These are phyloP conservation scores for Wickerhamomyces chaumierensis DNA, from an alignment of 805 yeast species.

Conservation along the genomic window DNA sequence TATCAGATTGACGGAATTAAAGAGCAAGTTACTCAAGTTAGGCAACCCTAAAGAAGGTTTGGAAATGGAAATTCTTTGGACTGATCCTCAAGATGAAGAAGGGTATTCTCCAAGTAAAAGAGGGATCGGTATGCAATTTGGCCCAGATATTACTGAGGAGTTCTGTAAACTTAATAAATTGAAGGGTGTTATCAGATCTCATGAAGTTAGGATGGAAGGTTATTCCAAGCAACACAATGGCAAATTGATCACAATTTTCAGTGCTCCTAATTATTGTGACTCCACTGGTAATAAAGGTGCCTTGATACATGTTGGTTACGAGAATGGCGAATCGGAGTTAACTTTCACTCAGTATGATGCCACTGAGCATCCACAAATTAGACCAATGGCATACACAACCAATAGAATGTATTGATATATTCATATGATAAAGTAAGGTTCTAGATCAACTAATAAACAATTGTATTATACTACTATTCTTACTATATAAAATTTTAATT, in stretches of 20 bases:
- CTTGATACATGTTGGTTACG: slow-evolving; percentile 55
- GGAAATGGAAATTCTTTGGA: slow-evolving; percentile 96
- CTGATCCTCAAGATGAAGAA: slow-evolving; percentile 74
- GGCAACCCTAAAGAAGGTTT: slow-evolving; percentile 89
- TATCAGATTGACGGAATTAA: slow-evolving; percentile 64
- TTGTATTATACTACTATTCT: too few relatives aligned
- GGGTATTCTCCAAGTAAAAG: slow-evolving; percentile 87
- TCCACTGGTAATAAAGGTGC: slow-evolving; percentile 87
- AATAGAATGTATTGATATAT: slow-evolving; percentile 11
- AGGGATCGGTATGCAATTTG: slow-evolving; percentile 94
- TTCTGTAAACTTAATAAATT: slow-evolving; percentile 67
- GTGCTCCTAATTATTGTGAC: slow-evolving; percentile 98
- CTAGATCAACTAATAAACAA: too few relatives aligned
- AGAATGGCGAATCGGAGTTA: slow-evolving; percentile 25
- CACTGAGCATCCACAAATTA: slow-evolving; percentile 80
- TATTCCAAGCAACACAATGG: slow-evolving; percentile 83
- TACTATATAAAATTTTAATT: too few relatives aligned
- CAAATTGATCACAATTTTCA: slow-evolving; percentile 81
- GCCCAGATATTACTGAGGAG: slow-evolving; percentile 81
- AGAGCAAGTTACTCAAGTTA: slow-evolving; percentile 56
- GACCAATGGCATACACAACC: slow-evolving; percentile 85
- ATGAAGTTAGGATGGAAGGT: slow-evolving; percentile 91
- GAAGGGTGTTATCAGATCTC: slow-evolving; percentile 80
- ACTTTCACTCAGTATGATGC: slow-evolving; percentile 59
- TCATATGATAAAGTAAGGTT: too few relatives aligned